Evolutionary conservation across 2,329 filamentous ascomycete genomes (phyloP).

Genomic region (Davidsoniella eucalypti): DNA sequence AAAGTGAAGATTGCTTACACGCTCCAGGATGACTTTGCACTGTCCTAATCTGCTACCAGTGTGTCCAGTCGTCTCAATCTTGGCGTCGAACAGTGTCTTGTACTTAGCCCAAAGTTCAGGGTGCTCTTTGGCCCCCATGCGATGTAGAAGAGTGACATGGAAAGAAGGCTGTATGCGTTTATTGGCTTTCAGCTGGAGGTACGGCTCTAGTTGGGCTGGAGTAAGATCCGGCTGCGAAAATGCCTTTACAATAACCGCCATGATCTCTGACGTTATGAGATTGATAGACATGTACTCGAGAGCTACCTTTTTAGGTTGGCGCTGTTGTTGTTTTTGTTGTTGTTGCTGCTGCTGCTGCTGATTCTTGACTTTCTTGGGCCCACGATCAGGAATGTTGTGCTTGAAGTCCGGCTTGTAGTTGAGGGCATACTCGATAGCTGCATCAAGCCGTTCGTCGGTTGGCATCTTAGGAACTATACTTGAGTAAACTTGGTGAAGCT

Average conservation of each 20-base stretch:
- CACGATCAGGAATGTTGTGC: conserved; percentile 52
- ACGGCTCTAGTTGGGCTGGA: conserved; percentile 34
- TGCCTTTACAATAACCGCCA: conserved; percentile 45
- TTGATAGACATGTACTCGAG: conserved; percentile 42
- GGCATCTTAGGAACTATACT: conserved; percentile 58
- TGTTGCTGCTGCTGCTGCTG: conserved; percentile 19
- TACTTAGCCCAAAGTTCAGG: conserved; percentile 66
- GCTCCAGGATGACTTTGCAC: conserved; percentile 47
- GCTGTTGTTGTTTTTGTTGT: conserved; percentile 15
- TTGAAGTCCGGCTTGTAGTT: conserved; percentile 63
- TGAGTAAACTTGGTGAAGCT: conserved; percentile 63
- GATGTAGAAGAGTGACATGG: conserved; percentile 88
- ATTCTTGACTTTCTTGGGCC: conserved; percentile 20
- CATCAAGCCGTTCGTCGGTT: conserved; percentile 55
- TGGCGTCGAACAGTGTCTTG: conserved; percentile 35
- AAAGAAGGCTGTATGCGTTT: conserved; percentile 71
- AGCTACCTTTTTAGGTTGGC: conserved; percentile 25
- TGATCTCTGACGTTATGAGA: conserved; percentile 27
- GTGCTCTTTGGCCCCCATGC: conserved; percentile 41
- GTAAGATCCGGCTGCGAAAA: conserved; percentile 42
- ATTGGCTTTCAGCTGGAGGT: conserved; percentile 53
- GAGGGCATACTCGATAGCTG: conserved; percentile 57
- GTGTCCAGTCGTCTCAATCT: conserved; percentile 21
- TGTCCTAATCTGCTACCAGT: conserved; percentile 34
- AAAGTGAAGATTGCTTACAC: conserved; percentile 23